A percentile compares a stretch with the other conserved stretches of the same genome.
These are phyloP conservation scores for Malus sylvestris DNA, from an alignment of 306 rosid genomes.

Conservation along the genomic window DNA sequence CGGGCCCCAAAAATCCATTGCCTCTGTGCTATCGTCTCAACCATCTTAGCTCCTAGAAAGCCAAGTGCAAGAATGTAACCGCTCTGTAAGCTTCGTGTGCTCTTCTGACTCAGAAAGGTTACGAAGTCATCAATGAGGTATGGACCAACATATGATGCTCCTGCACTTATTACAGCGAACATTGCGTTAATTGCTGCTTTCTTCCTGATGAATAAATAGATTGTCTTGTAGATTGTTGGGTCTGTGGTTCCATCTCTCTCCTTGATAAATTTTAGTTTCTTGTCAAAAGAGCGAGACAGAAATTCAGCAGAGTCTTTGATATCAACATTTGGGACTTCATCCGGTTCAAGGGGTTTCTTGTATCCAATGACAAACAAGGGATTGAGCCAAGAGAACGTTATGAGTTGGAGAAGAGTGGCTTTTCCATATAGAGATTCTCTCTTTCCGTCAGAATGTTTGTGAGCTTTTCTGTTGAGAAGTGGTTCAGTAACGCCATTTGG, in stretches of 20 bases:
- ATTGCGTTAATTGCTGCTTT: constrained; percentile 67
- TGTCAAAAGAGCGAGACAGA: constrained; percentile 45
- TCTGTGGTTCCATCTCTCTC: constrained; percentile 47
- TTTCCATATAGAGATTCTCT: constrained; percentile 59
- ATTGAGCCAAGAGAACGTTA: constrained; percentile 89
- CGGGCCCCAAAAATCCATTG: constrained; percentile 97
- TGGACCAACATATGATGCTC: constrained; percentile 89
- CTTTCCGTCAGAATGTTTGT: constrained; percentile 15
- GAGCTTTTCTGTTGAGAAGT: constrained; percentile 43
- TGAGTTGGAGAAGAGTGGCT: constrained; percentile 56
- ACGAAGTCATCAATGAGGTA: constrained; percentile 85
- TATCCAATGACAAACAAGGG: constrained; percentile 66
- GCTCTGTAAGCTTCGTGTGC: constrained; percentile 30
- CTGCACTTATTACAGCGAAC: constrained; percentile 62
- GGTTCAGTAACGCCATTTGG: constrained; percentile 50
- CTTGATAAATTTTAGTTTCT: constrained; percentile 44
- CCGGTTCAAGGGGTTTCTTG: constrained; percentile 58
- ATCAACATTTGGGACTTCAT: constrained; percentile 64
- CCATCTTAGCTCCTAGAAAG: constrained; percentile 65
- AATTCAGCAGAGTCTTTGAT: constrained; percentile 62
- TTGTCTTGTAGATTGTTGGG: constrained; percentile 67
- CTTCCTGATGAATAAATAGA: constrained; percentile 60
- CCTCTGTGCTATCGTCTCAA: constrained; percentile 79
- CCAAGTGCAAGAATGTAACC: constrained; percentile 70
- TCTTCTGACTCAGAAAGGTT: constrained; percentile 52